Conservation (phyloP, 1,284 basidiomycete species). For the Veloboletus limbatus region DNA sequence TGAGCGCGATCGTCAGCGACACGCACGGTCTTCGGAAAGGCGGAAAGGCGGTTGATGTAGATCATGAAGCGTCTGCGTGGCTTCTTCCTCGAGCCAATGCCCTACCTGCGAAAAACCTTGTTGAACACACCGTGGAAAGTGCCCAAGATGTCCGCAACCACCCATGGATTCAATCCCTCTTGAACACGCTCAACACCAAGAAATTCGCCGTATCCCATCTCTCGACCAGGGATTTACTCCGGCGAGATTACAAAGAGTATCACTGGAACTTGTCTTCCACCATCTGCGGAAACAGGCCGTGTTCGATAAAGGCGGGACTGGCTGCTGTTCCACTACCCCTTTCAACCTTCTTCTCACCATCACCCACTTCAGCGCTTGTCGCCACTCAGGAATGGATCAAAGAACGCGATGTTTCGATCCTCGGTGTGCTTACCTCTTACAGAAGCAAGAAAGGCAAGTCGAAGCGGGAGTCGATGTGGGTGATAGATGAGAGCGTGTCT, state of each 20-base stretch:
- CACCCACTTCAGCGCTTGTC: conserved; percentile 38
- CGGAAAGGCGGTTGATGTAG: conserved; percentile 70
- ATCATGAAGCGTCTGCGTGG: conserved; percentile 58
- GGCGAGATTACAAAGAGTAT: conserved; percentile 94
- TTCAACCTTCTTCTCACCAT: conserved; percentile 36
- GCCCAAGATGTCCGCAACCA: conserved; percentile 27
- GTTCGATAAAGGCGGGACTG: conserved; percentile 52
- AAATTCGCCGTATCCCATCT: conserved; percentile 75
- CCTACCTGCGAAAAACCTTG: conserved; percentile 20
- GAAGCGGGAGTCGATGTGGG: conserved; percentile 66
- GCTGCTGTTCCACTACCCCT: conserved; percentile 77
- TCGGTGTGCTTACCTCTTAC: conserved; percentile 79
- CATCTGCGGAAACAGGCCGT: conserved; percentile 37
- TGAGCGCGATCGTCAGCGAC: conserved; percentile 81
- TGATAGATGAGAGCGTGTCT: conserved; percentile 44
- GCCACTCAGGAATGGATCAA: conserved; percentile 63
- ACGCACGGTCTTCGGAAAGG: conserved; percentile 74
- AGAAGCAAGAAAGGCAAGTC: conserved; percentile 48
- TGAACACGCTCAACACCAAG: conserved; percentile 49
- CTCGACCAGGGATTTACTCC: conserved; percentile 71
- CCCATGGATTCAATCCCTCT: conserved; percentile 47
- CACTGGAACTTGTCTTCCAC: conserved; percentile 40
- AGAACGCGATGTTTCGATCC: conserved; percentile 58
- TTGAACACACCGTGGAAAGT: not conserved
- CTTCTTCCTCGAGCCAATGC: conserved; percentile 52